Base-by-base conservation (phyloP, 1,284 basidiomycete genomes). In the Pseudozyma hubeiensis region DNA sequence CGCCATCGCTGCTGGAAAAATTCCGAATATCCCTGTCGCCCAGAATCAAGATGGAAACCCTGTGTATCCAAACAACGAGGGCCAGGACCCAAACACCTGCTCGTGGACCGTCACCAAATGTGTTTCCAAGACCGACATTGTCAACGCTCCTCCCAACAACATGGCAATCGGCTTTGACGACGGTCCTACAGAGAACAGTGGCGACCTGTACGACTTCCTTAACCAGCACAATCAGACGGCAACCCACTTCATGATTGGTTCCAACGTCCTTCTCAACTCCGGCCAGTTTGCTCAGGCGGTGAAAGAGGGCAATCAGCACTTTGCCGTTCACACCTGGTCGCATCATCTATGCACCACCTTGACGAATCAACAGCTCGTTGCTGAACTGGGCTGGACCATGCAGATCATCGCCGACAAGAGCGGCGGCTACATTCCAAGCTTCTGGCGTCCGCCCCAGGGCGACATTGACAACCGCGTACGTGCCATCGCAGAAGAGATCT, bases 191-290 rank as follows among this genome's bases (percentile, higher is more conserved):
- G 89, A 88, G 17, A 93, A 91, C 85, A 95, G 93, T 2, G 89
- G 91, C 17, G 86, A 80, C 55, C 68, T 84, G 8, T 88, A 94
- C 51, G 85, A 89, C 53, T 93, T 88, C 81, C 87, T 97, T 52
- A 83, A 87, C 48, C 84, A 89, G 71, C 87, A 92, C 81, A 85
- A 90, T 56, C 81, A 96, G 73, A 87, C 86, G 7, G 89, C 93
- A 4, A 97, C 94, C 1, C 97, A 97, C 88, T 97, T 96, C 86
- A 90, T 93, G 54, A 90, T 97, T 30, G 94, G 94, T 51, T 94
- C 93, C 31, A 92, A 94, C 73, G 91, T 92, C 66, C 88, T 95
- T 65, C 91, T 92, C 63, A 88, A 89, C 57, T 91, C 93, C 4
- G 80, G 87, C 6, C 89, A 94, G 73, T 88, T 97, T 16, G 82